Evolutionary conservation across 805 yeast species (phyloP), one percentile per base, ranked within the genome.

Genomic region (Candida golubevii): DNA sequence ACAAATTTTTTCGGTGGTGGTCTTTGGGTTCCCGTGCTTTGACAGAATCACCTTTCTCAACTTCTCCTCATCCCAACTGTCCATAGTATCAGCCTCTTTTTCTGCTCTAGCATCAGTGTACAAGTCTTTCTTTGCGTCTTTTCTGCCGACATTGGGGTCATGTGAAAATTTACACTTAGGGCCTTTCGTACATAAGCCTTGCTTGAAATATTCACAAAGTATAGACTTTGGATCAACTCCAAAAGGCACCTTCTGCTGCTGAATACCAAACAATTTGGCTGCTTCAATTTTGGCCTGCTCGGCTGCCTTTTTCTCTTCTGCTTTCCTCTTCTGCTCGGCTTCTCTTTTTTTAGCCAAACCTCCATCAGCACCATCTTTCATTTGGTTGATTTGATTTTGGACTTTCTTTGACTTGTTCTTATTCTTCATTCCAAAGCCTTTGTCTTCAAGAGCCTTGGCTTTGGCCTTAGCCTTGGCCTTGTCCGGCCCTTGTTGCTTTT

Each of bases 221-320:
- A 93, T 85, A 1, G 96, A 80, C 69, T 93, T 91, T 43, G 99
- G 99, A 68, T 93, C 98, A 47, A 89, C 97, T 42, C 99, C 99
- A 59, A 91, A 89, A 35, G 97, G 96, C 29, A 91, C 87, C 61
- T 88, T 88, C 63, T 88, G 97, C 37, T 72, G 75, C 43, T 79
- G 84, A 40, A 88, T 72, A 29, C 82, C 84, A 56, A 88, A 78
- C 36, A 91, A 67, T 13, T 85, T 83, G 11, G 88, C 83, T 6
- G 96, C 95, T 59, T 91, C 97, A 38, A 78, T 79, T 61, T 85
- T 87, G 35, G 96, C 97, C 36, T 78, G 83, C 52, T 91, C 99
- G 1, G 89, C 85, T 10, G 96, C 93, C 62, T 85, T 88, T 76
- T 86, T 90, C 65, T 86, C 95, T 38, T 83, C 88, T 8, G 80